Evolutionary conservation across 2,329 filamentous ascomycete genomes (phyloP), one percentile per base, ranked within the genome.

Genomic region (Ceratocystis papillata): DNA sequence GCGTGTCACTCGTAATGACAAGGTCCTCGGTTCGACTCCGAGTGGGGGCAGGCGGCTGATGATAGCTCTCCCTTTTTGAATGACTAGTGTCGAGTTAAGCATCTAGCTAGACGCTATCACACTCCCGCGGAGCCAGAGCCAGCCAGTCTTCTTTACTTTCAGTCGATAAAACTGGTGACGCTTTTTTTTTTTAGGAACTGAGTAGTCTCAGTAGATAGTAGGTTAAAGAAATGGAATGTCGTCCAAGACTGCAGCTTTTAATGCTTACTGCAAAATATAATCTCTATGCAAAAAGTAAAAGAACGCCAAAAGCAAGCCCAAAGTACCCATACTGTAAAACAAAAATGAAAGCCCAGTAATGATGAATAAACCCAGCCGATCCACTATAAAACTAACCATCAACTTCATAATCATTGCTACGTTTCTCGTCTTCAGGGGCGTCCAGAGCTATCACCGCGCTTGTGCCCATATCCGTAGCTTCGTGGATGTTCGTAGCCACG

Each of bases 1-100:
- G 73, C 73, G 72, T 72, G 69, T 74, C 73, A 74, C 73, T 74
- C 73, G 72, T 74, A 74, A 74, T 74, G 73, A 74, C 69, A 72
- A 74, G 72, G 72, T 74, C 72, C 72, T 70, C 71, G 71, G 73
- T 74, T 74, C 73, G 72, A 74, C 72, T 74, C 73, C 72, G 72
- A 71, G 72, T 73, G 70, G 69, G 70, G 72, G 73, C 72, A 73
- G 5, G 6, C 33, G 5, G 6, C 33, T 10, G 33, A 12, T 10
- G 33, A 37, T 12, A 37, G 10, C 2, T 1, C 3, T 37, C 8
- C 8, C 8, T 37, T 37, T 37, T 37, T 37, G 33, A 12, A 37
- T 12, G 33, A 3, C 8, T 37, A 12, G 33, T 37, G 8, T 37
- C 10, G 10, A 37, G 33, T 37, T 1, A 37, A 37, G 33, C 33